phyloP scores from a whole-genome alignment of 495 filamentous ascomycete species.

The Platismatia glauca region DNA sequence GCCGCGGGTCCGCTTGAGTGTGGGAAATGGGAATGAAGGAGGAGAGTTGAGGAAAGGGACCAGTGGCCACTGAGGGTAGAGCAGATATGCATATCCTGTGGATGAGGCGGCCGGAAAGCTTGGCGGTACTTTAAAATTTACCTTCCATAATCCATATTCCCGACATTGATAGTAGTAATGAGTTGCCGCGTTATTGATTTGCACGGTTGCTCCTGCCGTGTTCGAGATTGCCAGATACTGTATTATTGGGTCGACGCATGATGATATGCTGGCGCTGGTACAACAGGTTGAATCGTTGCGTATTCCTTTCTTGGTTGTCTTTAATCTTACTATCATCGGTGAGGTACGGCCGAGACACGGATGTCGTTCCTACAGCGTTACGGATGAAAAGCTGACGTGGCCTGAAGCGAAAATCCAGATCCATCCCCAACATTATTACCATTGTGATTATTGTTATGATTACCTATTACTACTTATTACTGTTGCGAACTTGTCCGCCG shows the following conservation, averaged over 20 bases:
- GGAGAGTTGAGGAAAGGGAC: neutral
- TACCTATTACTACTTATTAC: neutral
- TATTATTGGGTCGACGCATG: neutral
- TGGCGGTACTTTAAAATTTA: slow-evolving; percentile 1
- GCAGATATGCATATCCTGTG: neutral
- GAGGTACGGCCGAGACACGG: neutral
- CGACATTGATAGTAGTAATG: neutral
- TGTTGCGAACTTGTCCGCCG: neutral
- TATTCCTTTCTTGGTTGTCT: neutral
- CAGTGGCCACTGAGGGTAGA: neutral
- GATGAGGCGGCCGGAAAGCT: neutral
- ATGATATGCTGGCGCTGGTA: neutral
- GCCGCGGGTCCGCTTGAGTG: no score
- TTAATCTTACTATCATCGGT: neutral
- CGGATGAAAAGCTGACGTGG: slow-evolving; percentile 7
- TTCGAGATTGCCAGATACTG: neutral
- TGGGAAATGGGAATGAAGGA: neutral
- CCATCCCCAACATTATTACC: neutral
- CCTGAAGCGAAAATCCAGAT: neutral
- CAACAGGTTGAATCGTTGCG: neutral
- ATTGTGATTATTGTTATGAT: neutral
- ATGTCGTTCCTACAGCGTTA: neutral
- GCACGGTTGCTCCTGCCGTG: neutral
- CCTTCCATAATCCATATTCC: neutral
- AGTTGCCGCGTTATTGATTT: no score